Conservation (phyloP, 805 yeast genomes). For the Wickerhamomyces pijperi region DNA sequence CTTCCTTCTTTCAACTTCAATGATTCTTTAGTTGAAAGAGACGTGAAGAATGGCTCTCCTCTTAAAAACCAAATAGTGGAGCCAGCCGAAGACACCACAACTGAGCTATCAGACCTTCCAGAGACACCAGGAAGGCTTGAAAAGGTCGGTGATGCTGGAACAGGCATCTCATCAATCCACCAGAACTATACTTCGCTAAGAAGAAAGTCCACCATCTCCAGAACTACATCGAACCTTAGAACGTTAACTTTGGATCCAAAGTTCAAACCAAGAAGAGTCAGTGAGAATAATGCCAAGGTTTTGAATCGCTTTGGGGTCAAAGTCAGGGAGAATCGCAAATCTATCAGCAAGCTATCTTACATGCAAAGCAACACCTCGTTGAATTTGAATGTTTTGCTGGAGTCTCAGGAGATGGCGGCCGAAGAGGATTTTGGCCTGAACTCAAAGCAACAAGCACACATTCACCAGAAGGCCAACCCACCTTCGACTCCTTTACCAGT, state of each 20-base stretch:
- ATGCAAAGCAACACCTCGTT: background rate
- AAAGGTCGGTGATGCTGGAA: no score
- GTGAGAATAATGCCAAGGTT: constrained; percentile 12
- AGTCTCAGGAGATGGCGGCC: no score
- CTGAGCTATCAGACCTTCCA: background rate
- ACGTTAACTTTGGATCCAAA: constrained; percentile 17
- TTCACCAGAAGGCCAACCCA: no score
- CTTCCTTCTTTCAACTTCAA: background rate
- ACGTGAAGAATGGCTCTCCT: background rate
- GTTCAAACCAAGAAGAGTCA: constrained; percentile 9
- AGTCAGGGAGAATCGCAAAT: constrained; percentile 6
- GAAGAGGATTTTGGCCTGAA: background rate
- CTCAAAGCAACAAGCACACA: constrained; percentile 15
- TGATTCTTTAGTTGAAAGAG: background rate
- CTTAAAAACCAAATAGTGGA: background rate
- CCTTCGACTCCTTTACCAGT: constrained; percentile 3
- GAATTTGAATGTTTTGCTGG: background rate
- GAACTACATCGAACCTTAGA: constrained; percentile 9
- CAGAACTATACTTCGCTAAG: no score
- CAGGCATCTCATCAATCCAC: no score
- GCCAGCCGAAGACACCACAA: background rate
- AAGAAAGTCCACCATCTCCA: constrained; percentile 11
- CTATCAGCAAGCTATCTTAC: background rate
- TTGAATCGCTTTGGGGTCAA: constrained; percentile 15
- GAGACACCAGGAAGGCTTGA: no score